Conservation (phyloP, 192 early-diverging fungal genomes). For the Entomortierella chlamydospora region DNA sequence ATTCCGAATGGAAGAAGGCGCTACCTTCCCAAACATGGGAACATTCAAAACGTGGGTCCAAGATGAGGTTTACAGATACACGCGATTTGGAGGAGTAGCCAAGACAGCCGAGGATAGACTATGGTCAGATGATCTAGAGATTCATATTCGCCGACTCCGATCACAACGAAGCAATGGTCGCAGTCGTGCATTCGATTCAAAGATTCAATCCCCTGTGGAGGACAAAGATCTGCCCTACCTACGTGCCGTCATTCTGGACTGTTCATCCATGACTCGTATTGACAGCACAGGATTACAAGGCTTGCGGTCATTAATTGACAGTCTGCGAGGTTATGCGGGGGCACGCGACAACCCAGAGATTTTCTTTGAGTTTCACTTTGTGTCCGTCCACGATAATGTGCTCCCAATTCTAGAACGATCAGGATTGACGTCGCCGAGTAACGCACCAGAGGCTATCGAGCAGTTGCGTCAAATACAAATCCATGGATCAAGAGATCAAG, state of each 20-base stretch:
- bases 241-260: slow-evolving; percentile 83
- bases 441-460: neutral
- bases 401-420: slow-evolving; percentile 7
- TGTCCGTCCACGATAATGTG: slow-evolving; percentile 10
- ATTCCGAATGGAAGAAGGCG: slow-evolving; percentile 67
- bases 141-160: slow-evolving; percentile 51
- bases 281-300: slow-evolving; percentile 84
- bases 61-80: slow-evolving; percentile 34
- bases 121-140: slow-evolving; percentile 25
- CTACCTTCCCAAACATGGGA: slow-evolving; percentile 76
- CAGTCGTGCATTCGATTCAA: neutral
- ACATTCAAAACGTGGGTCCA: slow-evolving; percentile 62
- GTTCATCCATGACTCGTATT: slow-evolving; percentile 76
- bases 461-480: neutral
- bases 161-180: neutral
- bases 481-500: neutral
- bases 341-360: slow-evolving; percentile 12
- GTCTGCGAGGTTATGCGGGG: slow-evolving; percentile 34
- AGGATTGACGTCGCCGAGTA: neutral
- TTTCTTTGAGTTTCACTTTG: slow-evolving; percentile 30
- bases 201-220: neutral
- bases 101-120: slow-evolving; percentile 14
- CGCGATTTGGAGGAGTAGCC: slow-evolving; percentile 15
- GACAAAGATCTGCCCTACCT: slow-evolving; percentile 61
- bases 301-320: slow-evolving; percentile 63